These are phyloP conservation scores for Daldinia sp. DNA, from an alignment of 2,329 filamentous ascomycete genomes.

Conservation along the genomic window DNA sequence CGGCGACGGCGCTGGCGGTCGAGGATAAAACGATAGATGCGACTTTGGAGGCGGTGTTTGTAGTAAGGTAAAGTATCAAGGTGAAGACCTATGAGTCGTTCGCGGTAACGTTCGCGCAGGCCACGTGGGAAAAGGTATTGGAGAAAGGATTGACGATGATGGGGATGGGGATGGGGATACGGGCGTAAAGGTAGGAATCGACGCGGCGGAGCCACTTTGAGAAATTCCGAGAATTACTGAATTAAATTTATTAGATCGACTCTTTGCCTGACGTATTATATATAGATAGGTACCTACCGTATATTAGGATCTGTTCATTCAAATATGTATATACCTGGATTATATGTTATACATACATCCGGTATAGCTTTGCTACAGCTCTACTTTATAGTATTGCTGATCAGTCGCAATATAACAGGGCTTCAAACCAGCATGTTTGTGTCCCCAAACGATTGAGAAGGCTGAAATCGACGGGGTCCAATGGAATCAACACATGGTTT, in stretches of 20 bases:
- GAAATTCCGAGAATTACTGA: constrained; percentile 6
- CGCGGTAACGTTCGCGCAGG: constrained; percentile 68
- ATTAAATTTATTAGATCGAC: not conserved
- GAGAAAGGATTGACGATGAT: constrained; percentile 60
- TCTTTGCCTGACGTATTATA: too few species aligned
- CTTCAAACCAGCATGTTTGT: constrained; percentile 8
- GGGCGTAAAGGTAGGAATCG: constrained; percentile 51
- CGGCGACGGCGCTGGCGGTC: constrained; percentile 66
- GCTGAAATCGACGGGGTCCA: constrained; percentile 10
- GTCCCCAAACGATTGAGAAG: constrained; percentile 1
- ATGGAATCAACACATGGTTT: constrained; percentile 31
- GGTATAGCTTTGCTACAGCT: constrained; percentile 6
- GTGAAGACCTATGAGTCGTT: constrained; percentile 73
- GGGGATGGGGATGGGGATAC: constrained; percentile 52
- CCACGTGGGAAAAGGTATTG: constrained; percentile 74
- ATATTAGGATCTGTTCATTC: too few species aligned
- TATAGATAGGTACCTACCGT: too few species aligned
- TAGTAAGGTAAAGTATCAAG: constrained; percentile 77
- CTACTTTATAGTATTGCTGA: too few species aligned
- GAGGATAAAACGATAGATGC: constrained; percentile 78
- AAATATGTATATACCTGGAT: constrained; percentile 10
- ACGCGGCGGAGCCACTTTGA: constrained; percentile 56
- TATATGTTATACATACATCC: constrained; percentile 28
- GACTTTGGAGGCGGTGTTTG: constrained; percentile 75
- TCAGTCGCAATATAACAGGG: constrained; percentile 10